Evolutionary conservation across 2,329 filamentous ascomycete species (phyloP).

Genomic region (Cadophora gregata): DNA sequence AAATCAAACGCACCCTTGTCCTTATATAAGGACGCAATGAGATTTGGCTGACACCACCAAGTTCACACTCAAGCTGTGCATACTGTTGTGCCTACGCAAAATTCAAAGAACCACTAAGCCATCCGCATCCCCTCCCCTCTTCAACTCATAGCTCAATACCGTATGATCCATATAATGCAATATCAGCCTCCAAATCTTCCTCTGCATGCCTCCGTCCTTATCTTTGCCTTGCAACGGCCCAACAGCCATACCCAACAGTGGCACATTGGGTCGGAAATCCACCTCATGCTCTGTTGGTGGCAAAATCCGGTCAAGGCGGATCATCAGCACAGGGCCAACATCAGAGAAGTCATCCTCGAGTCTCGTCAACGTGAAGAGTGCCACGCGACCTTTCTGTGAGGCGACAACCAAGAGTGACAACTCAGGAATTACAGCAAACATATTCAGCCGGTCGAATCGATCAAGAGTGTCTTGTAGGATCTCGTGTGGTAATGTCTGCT

Average conservation of each 20-base stretch:
- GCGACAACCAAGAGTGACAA: slow-evolving; percentile 72
- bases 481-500: slow-evolving; percentile 16
- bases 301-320: slow-evolving; percentile 58
- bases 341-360: slow-evolving; percentile 39
- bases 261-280: slow-evolving; percentile 50
- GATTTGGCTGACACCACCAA: neutral
- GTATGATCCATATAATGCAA: slow-evolving; percentile 75
- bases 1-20: neutral
- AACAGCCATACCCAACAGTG: slow-evolving; percentile 71
- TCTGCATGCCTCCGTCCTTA: slow-evolving; percentile 36
- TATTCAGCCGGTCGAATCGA: slow-evolving; percentile 61
- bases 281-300: slow-evolving; percentile 46
- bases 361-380: slow-evolving; percentile 65
- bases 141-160: slow-evolving; percentile 73
- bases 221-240: slow-evolving; percentile 62
- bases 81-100: neutral
- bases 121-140: slow-evolving; percentile 46
- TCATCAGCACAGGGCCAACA: slow-evolving; percentile 38
- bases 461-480: slow-evolving; percentile 34
- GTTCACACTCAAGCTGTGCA: neutral
- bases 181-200: slow-evolving; percentile 68
- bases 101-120: slow-evolving; percentile 38
- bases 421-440: slow-evolving; percentile 69
- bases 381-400: slow-evolving; percentile 69
- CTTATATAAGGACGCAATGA: neutral